Evolutionary conservation across 306 rosid species (phyloP).

Genomic region (Calophaca sinica): DNA sequence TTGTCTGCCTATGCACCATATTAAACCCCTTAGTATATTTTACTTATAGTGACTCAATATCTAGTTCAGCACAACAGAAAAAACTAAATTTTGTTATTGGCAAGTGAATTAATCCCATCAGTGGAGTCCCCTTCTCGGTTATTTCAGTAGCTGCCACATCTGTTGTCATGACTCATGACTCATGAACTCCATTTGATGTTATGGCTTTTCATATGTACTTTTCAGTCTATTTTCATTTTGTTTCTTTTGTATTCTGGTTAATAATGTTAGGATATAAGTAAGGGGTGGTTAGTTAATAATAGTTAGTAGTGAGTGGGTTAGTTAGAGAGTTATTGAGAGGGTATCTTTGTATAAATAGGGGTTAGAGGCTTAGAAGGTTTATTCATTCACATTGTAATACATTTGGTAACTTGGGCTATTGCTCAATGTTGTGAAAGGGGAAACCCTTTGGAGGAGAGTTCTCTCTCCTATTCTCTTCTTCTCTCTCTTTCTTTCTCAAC

Average conservation of each 20-base stretch:
- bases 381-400: no score
- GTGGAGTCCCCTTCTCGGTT: not conserved
- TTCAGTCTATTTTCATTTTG: not conserved
- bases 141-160: not conserved
- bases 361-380: no score
- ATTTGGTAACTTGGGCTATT: no score
- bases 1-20: conserved; percentile 12
- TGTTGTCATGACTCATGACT: conserved; percentile 15
- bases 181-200: conserved; percentile 3
- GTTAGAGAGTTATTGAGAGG: no score
- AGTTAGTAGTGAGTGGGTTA: no score
- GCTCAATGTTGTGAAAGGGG: no score
- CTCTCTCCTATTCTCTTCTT: no score
- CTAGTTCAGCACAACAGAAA: conserved; percentile 5
- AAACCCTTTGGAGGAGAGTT: no score
- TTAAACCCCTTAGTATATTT: conserved; percentile 8
- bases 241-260: not conserved
- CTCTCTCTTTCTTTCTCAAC: no score
- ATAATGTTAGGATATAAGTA: no score
- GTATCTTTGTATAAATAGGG: no score
- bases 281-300: no score
- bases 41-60: not conserved
- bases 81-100: not conserved
- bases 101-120: conserved; percentile 1
- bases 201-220: conserved; percentile 6